Conservation (phyloP, 1,284 basidiomycete species). For the Malassezia obtusa region DNA sequence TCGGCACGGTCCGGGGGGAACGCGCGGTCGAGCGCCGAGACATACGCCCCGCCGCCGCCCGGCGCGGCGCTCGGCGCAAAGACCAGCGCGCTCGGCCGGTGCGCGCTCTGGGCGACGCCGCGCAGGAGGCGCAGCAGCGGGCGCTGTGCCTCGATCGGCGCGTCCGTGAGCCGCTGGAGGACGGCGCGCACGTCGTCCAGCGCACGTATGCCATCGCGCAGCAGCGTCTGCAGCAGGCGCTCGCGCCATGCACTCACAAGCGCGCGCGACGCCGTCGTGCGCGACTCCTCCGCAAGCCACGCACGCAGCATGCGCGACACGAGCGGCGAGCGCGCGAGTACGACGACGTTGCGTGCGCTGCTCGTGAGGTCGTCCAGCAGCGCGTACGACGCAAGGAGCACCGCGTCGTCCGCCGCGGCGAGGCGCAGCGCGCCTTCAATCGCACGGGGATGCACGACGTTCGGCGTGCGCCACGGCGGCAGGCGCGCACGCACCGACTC, state of each 20-base stretch:
- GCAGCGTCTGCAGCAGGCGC: not conserved
- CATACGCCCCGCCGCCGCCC: not conserved
- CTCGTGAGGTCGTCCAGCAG: not conserved
- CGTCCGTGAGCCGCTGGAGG: constrained; percentile 12
- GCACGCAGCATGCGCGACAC: constrained; percentile 2
- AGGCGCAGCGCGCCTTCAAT: not conserved
- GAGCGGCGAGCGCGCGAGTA: constrained; percentile 7
- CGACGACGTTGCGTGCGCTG: constrained; percentile 1
- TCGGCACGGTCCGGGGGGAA: constrained; percentile 23
- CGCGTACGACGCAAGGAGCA: not conserved
- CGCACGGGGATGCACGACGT: constrained; percentile 9
- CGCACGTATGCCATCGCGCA: constrained; percentile 18
- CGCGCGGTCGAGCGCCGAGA: constrained; percentile 22
- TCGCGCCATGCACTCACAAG: not conserved
- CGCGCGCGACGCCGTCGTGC: not conserved
- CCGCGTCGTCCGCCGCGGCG: not conserved
- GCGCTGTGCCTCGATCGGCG: not conserved
- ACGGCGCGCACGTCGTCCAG: constrained; percentile 22
- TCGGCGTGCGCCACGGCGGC: not conserved
- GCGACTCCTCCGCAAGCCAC: not conserved
- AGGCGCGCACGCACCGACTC: not conserved
- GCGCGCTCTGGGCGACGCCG: constrained; percentile 19
- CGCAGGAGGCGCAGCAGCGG: constrained; percentile 24
- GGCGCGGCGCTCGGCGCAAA: constrained; percentile 20
- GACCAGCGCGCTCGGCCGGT: constrained; percentile 22